A percentile compares a stretch with the other conserved stretches of the same genome.
Evolutionary conservation across 2,329 filamentous ascomycete species (phyloP).

Genomic region (Claviceps lovelessii): DNA sequence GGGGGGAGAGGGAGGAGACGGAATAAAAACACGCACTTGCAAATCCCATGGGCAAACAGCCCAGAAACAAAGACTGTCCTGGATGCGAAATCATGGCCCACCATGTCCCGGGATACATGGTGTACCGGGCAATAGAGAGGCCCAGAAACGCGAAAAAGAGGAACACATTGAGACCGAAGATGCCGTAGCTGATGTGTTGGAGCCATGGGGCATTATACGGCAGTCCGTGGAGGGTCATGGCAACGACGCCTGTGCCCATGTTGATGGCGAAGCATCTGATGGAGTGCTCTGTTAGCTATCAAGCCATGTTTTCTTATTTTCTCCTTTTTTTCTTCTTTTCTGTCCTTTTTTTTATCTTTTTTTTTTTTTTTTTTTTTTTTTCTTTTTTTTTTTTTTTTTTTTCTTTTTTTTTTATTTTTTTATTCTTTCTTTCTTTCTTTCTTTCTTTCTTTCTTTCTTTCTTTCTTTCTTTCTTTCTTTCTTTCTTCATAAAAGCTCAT

Average conservation of each 20-base stretch:
- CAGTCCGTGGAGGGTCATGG: conserved; percentile 45
- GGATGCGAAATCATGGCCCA: conserved; percentile 51
- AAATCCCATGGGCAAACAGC: conserved; percentile 54
- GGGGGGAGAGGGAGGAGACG: too few relatives aligned
- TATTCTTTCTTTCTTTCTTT: neutral
- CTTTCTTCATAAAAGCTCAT: conserved; percentile 7
- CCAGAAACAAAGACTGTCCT: conserved; percentile 53
- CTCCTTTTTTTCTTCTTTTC: neutral
- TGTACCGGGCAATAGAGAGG: conserved; percentile 46
- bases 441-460: too few relatives aligned
- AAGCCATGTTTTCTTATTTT: neutral
- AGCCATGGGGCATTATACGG: conserved; percentile 46
- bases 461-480: neutral
- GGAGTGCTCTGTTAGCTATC: neutral
- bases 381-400: neutral
- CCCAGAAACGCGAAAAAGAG: conserved; percentile 41
- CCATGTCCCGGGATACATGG: conserved; percentile 52
- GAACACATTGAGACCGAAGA: conserved; percentile 45
- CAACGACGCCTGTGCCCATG: conserved; percentile 57
- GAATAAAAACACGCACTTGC: conserved; percentile 27
- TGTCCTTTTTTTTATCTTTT: too few relatives aligned
- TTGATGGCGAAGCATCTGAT: conserved; percentile 42
- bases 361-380: neutral
- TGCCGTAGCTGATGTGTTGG: conserved; percentile 41
- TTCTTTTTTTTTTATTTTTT: neutral